Percentiles rank a stretch among this genome's conserved stretches.
Evolutionary conservation across 176 grass and related monocot genomes (phyloP).

Genomic region (Oryza rufipogon): DNA sequence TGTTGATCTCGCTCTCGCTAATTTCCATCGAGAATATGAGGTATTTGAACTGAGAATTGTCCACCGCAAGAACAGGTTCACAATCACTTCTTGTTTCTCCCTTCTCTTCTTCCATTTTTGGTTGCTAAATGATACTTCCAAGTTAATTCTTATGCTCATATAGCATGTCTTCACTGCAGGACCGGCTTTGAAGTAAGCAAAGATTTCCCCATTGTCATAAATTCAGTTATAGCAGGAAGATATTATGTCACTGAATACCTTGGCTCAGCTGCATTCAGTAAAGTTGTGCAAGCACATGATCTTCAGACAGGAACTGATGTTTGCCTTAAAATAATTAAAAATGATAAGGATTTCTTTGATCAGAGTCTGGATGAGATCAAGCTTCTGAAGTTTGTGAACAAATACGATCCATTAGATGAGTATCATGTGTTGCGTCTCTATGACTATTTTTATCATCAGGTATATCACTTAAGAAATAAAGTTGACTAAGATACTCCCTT

Average conservation of each 20-base stretch:
- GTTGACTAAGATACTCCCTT: conserved; percentile 29
- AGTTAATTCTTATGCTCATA: conserved; percentile 56
- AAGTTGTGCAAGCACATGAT: conserved; percentile 96
- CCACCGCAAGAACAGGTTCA: conserved; percentile 98
- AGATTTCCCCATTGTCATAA: conserved; percentile 82
- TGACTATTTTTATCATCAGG: conserved; percentile 98
- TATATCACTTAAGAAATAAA: conserved; percentile 38
- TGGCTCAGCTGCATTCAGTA: conserved; percentile 96
- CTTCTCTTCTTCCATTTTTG: conserved; percentile 15
- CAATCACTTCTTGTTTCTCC: conserved; percentile 36
- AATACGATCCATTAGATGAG: conserved; percentile 84
- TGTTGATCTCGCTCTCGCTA: conserved; percentile 60
- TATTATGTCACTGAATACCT: conserved; percentile 95
- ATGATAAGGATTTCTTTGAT: conserved; percentile 98
- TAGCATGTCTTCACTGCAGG: conserved; percentile 56
- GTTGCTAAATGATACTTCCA: conserved; percentile 28
- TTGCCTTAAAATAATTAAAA: conserved; percentile 99
- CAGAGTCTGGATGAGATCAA: conserved; percentile 99
- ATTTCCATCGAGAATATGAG: conserved; percentile 83
- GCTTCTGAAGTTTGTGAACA: conserved; percentile 92
- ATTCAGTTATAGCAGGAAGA: conserved; percentile 87
- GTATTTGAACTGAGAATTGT: conserved; percentile 97
- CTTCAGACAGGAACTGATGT: conserved; percentile 76
- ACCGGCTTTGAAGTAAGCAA: conserved; percentile 99
- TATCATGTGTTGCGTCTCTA: conserved; percentile 87